Evolutionary conservation across 345 rosid species (phyloP), one percentile per base, ranked within the genome.

Genomic region (Melaleuca quinquenervia): DNA sequence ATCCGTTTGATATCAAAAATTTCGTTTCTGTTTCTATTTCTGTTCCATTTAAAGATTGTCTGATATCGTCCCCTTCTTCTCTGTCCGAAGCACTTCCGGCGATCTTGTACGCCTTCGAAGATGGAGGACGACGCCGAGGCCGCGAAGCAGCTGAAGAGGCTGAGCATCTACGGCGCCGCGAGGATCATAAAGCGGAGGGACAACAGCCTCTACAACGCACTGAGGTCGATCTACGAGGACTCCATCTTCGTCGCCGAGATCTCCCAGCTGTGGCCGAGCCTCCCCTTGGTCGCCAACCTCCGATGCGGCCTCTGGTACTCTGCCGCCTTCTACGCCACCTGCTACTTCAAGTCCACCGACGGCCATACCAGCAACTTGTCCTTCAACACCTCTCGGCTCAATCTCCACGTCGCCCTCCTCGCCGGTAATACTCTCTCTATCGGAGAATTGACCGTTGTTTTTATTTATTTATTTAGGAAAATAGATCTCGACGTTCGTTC

Each of bases 241-340:
- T 95, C 99, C 6, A 86, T 91, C 86, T 96, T 96, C 78, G 94
- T 96, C n/a, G 90, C 91, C 9, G 99, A 96, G 91, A 96, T 96
- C 86, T 87, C 94, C 3, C 95, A 92, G 92, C 85, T 96, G 24
- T 96, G 99, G 99, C 96, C 98, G 2, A 90, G 92, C 26, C 96
- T 97, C 55, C 98, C 96, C 86, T 92, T 95, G 70, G 82, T 97
- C 6, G 96, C 98, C 10, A 97, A 97, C 83, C 96, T 97, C 74
- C 99, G 99, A 5, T 97, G 99, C 88, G 99, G 99, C 64, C 96
- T 96, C 87, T 97, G 99, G 99, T 97, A 97, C 92, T 93, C 94
- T 20, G 75, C 92, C 41, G 87, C 82, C 44, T 95, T 95, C 89
- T 89, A 93, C 12, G 90, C 93, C 85, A 91, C 96, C n/a, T 96